Conservation (phyloP, 1,284 basidiomycete genomes). For the Meira nashicola region DNA sequence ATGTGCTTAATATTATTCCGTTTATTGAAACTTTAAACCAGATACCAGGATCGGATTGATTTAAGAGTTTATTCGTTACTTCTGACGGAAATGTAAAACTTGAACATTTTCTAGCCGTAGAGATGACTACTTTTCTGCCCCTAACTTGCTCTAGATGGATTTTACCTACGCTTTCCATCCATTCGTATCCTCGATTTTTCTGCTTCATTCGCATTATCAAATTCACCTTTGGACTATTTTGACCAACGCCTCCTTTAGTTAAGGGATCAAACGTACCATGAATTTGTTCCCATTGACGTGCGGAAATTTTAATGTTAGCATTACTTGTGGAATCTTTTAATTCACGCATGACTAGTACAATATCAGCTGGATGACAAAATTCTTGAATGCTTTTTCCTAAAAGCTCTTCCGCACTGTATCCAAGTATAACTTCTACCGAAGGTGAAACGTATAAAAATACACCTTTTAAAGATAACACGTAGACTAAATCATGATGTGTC, state of each 20-base stretch:
- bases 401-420: conserved; percentile 63
- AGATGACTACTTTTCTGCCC: conserved; percentile 47
- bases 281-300: conserved; percentile 28
- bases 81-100: conserved; percentile 43
- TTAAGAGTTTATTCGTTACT: conserved; percentile 27
- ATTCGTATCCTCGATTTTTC: conserved; percentile 35
- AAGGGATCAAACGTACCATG: conserved; percentile 37
- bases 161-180: conserved; percentile 46
- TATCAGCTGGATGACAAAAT: conserved; percentile 79
- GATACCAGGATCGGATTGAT: conserved; percentile 28
- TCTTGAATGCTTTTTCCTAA: conserved; percentile 71
- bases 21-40: conserved; percentile 44
- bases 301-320: conserved; percentile 43
- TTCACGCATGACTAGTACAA: conserved; percentile 84
- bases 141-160: conserved; percentile 48
- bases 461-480: conserved; percentile 89
- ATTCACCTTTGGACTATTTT: conserved; percentile 43
- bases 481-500: conserved; percentile 66
- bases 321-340: conserved; percentile 69
- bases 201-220: conserved; percentile 44
- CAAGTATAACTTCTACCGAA: conserved; percentile 42
- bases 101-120: conserved; percentile 34
- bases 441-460: conserved; percentile 82
- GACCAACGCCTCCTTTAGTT: conserved; percentile 46
- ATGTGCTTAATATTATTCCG: conserved; percentile 35